A percentile compares a stretch with the other conserved stretches of the same genome.
Conservation (phyloP, 2,329 filamentous ascomycete species). For the Aspergillus spinulosporus region DNA sequence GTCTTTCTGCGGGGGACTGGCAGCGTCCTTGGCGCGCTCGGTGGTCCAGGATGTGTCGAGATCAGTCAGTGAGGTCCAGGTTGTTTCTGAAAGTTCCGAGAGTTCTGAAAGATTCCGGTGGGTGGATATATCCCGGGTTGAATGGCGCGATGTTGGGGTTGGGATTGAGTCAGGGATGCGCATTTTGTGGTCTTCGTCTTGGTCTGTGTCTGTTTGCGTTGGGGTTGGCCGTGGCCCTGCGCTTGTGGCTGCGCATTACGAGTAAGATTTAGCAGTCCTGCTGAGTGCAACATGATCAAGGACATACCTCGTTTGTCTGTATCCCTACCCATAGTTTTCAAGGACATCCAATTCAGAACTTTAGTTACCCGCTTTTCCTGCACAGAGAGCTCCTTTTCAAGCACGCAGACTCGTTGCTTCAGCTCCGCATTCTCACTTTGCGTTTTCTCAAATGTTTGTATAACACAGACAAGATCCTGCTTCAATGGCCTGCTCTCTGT, state of each 20-base stretch:
- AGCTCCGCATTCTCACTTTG: neutral
- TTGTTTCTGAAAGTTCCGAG: conserved; percentile 19
- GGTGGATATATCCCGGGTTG: neutral
- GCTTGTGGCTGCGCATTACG: neutral
- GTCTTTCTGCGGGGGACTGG: neutral
- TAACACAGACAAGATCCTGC: neutral
- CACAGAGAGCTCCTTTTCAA: neutral
- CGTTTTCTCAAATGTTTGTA: neutral
- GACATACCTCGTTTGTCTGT: neutral
- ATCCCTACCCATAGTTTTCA: neutral
- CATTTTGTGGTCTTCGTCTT: neutral
- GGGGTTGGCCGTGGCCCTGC: neutral
- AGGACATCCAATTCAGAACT: conserved; percentile 2
- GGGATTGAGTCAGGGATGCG: neutral
- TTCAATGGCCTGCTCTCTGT: neutral
- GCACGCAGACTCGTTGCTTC: neutral
- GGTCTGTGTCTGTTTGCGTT: neutral
- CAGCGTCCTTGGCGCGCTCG: neutral
- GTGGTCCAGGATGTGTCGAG: neutral
- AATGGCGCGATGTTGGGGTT: neutral
- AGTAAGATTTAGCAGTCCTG: neutral
- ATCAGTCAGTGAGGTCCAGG: conserved; percentile 12
- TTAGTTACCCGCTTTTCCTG: neutral
- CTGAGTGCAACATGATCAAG: neutral
- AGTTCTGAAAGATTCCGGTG: conserved; percentile 7